phyloP scores from a whole-genome alignment of 164 flowering plant genomes.

The Brasenia schreberi region DNA sequence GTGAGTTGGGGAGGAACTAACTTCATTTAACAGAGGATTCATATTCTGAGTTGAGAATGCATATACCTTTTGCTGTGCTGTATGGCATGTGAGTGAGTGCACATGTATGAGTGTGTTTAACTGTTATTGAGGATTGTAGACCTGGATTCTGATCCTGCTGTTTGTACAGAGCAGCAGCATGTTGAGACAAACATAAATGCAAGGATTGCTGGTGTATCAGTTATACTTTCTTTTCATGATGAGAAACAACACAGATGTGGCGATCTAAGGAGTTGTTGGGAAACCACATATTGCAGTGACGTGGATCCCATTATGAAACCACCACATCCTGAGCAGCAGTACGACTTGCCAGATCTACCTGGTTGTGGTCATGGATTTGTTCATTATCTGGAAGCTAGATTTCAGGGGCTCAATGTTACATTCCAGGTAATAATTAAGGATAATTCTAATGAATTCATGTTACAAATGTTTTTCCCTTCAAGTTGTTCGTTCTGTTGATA shows the following conservation, averaged over 20 bases:
- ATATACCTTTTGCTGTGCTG: too few species aligned
- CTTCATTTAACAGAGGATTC: too few species aligned
- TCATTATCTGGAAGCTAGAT: slow-evolving; percentile 45
- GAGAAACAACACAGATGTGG: slow-evolving; percentile 15
- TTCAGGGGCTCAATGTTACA: slow-evolving; percentile 25
- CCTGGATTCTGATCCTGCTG: neutral
- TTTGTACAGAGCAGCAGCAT: slow-evolving; percentile 63
- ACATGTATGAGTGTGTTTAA: too few species aligned
- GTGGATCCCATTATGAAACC: neutral
- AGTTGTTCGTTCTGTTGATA: slow-evolving; percentile 7
- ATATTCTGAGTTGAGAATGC: too few species aligned
- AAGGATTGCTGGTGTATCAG: slow-evolving; percentile 42
- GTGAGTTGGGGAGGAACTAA: too few species aligned
- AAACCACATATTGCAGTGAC: neutral
- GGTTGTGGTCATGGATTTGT: slow-evolving; percentile 5
- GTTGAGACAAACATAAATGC: slow-evolving; percentile 63
- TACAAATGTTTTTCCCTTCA: neutral
- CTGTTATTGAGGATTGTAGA: neutral
- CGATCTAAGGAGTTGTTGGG: neutral
- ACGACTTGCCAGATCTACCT: neutral
- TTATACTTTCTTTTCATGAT: slow-evolving; percentile 50
- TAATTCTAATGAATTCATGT: too few species aligned
- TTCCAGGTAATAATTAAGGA: slow-evolving; percentile 46
- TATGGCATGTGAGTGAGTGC: too few species aligned
- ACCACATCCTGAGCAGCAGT: neutral